Evolutionary conservation across 441 rosid genomes (phyloP).

Genomic region (Codiaeum variegatum): DNA sequence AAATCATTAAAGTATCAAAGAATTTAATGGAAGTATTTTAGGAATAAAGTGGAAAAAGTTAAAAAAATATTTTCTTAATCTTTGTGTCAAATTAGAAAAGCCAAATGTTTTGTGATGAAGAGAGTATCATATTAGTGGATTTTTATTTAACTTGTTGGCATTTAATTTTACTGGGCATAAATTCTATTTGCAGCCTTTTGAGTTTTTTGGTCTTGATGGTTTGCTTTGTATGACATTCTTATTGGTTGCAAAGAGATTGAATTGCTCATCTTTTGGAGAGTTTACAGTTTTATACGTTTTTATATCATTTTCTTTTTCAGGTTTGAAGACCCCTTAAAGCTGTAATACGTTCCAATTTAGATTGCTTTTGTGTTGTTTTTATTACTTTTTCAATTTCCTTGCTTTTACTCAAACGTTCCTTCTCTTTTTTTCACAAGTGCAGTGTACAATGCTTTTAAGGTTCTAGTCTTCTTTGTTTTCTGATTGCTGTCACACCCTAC

Average conservation of each 20-base stretch:
- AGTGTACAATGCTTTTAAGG: background rate
- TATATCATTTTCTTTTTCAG: background rate
- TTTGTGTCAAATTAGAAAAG: too few relatives aligned
- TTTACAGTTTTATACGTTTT: background rate
- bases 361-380: background rate
- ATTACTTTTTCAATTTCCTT: background rate
- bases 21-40: too few relatives aligned
- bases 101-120: too few relatives aligned
- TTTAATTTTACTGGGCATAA: background rate
- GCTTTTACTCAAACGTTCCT: background rate
- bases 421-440: background rate
- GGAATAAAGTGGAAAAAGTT: too few relatives aligned
- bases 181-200: background rate
- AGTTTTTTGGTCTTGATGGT: background rate
- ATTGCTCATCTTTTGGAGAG: background rate
- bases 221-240: background rate
- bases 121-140: background rate
- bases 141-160: background rate
- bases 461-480: background rate
- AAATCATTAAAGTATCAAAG: too few relatives aligned
- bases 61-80: too few relatives aligned
- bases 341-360: background rate
- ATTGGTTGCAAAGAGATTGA: background rate
- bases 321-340: background rate
- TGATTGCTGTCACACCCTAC: background rate